A percentile compares a stretch with the other conserved stretches of the same genome.
Conservation (phyloP, 2,329 filamentous ascomycete genomes). For the Ophiosphaerella korrae region DNA sequence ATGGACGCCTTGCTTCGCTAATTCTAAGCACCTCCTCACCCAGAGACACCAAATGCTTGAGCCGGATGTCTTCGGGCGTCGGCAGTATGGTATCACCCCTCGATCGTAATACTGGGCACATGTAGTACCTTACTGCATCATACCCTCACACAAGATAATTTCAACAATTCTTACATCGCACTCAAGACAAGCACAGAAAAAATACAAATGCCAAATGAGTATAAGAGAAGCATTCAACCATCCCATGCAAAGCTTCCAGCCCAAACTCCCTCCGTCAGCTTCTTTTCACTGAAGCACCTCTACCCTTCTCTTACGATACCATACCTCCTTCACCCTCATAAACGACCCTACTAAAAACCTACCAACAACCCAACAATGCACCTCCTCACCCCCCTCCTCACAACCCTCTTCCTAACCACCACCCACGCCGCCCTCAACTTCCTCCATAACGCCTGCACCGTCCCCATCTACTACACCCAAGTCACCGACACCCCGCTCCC, state of each 20-base stretch:
- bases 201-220: background rate
- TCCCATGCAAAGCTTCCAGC: background rate
- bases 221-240: conserved; percentile 8
- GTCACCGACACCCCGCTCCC: conserved; percentile 11
- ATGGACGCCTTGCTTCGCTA: conserved; percentile 16
- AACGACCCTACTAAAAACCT: background rate
- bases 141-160: conserved; percentile 18
- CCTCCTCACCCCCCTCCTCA: conserved; percentile 16
- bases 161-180: conserved; percentile 5
- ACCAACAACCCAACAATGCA: conserved; percentile 17
- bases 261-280: background rate
- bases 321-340: background rate
- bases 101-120: background rate
- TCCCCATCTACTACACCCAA: conserved; percentile 27
- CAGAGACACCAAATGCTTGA: background rate
- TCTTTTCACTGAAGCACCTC: background rate
- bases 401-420: conserved; percentile 16
- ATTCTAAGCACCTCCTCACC: conserved; percentile 1
- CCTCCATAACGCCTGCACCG: conserved; percentile 34
- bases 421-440: conserved; percentile 17
- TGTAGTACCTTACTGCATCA: conserved; percentile 16
- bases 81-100: conserved; percentile 10
- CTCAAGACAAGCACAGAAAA: background rate
- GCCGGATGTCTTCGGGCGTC: background rate
- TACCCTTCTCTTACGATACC: background rate